Evolutionary conservation across 805 yeast species (phyloP).

Genomic region (Cyberlindnera saturnus): DNA sequence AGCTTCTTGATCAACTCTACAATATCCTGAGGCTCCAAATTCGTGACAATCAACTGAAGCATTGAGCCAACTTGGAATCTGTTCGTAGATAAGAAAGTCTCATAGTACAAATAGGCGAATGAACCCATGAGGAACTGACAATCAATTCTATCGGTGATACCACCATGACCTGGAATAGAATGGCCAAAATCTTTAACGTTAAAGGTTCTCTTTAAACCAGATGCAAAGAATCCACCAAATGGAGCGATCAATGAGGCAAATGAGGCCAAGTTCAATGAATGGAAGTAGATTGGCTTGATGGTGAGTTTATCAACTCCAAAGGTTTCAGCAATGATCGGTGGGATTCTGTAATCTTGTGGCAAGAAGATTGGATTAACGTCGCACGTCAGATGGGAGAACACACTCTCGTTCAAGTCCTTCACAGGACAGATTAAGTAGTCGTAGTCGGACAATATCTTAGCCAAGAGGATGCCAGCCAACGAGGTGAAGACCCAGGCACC

Average conservation of each 20-base stretch:
- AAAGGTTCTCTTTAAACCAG: constrained; percentile 95
- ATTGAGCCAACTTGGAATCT: constrained; percentile 69
- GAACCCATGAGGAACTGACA: constrained; percentile 98
- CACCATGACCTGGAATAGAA: constrained; percentile 98
- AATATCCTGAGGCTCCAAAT: constrained; percentile 61
- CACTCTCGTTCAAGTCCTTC: constrained; percentile 51
- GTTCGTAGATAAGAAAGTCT: constrained; percentile 77
- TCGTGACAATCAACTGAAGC: constrained; percentile 68
- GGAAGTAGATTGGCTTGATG: constrained; percentile 85
- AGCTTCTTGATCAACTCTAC: constrained; percentile 54
- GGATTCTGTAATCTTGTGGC: constrained; percentile 72
- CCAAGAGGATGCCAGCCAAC: constrained; percentile 58
- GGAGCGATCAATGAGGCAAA: constrained; percentile 98
- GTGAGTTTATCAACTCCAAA: constrained; percentile 44
- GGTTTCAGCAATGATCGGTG: constrained; percentile 53
- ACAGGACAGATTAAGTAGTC: constrained; percentile 88
- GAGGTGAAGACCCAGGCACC: constrained; percentile 98
- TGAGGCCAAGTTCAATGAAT: constrained; percentile 77
- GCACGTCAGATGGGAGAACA: constrained; percentile 62
- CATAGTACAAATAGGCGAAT: constrained; percentile 85
- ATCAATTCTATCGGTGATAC: constrained; percentile 94
- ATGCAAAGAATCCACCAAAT: constrained; percentile 96
- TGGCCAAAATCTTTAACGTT: constrained; percentile 97
- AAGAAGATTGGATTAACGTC: constrained; percentile 86
- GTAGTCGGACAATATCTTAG: constrained; percentile 57